Evolutionary conservation across 2,329 filamentous ascomycete species (phyloP), one percentile per base, ranked within the genome.

Genomic region (Thermothelomyces thermophilus): DNA sequence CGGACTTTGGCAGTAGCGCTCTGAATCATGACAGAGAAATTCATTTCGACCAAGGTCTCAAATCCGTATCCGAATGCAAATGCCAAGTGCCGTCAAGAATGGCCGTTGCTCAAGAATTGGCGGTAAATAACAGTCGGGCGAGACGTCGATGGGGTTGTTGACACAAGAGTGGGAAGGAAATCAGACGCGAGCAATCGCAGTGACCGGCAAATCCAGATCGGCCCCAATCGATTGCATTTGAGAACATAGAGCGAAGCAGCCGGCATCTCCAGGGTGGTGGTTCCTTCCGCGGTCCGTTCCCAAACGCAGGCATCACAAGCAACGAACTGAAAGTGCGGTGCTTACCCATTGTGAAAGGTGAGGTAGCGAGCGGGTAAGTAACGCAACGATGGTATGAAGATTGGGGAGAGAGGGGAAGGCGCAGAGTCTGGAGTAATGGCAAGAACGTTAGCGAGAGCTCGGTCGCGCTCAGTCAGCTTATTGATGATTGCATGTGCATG

Each of bases 301-400:
- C 43, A 48, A 37, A 50, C 48, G 52, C 52, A 44, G 50, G 14
- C 53, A 54, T 45, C 44, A 58, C 53, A 40, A 48, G 49, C 52
- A 50, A 54, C 48, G 46, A 52, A 61, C 39, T 53, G 49, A 57
- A 58, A 61, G 59, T 62, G 58, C 60, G 60, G 63, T 64, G 66
- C 71, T 73, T 73, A 73, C 71, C 70, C 71, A 73, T 73, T 68
- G 62, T 63, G 65, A 68, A 63, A 62, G 57, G 61, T 60, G 55
- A 44, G 34, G 57, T 33, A 37, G 46, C 35, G 50, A 53, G 43
- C 37, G 50, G 52, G 51, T 43, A 51, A 53, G 51, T 43, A 51
- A 44, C 34, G 45, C 47, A 51, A 44, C 37, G 43, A 41, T 35
- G 35, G 17, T 16, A 24, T 40, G 39, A 46, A 45, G 42, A 35